Evolutionary conservation across 2,329 filamentous ascomycete genomes (phyloP).

Genomic region (Madurella mycetomatis): DNA sequence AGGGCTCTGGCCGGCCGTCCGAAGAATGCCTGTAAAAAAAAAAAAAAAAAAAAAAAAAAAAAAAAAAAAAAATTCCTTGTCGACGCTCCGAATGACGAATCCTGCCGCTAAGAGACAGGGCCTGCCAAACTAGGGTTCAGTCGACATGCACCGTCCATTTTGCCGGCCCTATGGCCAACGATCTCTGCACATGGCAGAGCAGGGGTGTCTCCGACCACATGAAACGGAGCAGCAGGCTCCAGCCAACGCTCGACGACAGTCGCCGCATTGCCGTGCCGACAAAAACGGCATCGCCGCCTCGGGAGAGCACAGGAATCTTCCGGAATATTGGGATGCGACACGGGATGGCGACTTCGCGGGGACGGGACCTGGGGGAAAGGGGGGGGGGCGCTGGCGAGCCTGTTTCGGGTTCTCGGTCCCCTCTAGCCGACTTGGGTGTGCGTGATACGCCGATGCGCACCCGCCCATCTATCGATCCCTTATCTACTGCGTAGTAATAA

Average conservation of each 20-base stretch:
- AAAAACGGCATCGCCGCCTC: not conserved
- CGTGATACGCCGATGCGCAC: slow-evolving; percentile 1
- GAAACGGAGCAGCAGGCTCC: slow-evolving; percentile 17
- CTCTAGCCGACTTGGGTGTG: not conserved
- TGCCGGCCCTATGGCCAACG: slow-evolving; percentile 31
- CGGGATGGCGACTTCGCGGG: not conserved
- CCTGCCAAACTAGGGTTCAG: slow-evolving; percentile 13
- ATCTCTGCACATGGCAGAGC: slow-evolving; percentile 30
- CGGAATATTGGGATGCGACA: slow-evolving; percentile 12
- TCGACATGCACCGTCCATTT: slow-evolving; percentile 26
- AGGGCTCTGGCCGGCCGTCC: not conserved
- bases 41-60: too few species aligned
- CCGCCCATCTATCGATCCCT: not conserved
- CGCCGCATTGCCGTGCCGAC: not conserved
- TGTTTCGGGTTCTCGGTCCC: slow-evolving; percentile 2
- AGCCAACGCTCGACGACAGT: not conserved
- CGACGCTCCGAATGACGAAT: slow-evolving; percentile 12
- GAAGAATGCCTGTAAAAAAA: not conserved
- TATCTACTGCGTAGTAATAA: too few species aligned
- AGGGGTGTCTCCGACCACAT: slow-evolving; percentile 22
- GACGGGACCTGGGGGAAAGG: not conserved
- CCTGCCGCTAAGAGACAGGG: slow-evolving; percentile 5
- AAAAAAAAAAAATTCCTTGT: not conserved
- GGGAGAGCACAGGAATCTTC: slow-evolving; percentile 9
- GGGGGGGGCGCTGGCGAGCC: slow-evolving; percentile 6